Conservation (phyloP, 2,329 filamentous ascomycete species). For the Macrophomina pseudophaseolina region DNA sequence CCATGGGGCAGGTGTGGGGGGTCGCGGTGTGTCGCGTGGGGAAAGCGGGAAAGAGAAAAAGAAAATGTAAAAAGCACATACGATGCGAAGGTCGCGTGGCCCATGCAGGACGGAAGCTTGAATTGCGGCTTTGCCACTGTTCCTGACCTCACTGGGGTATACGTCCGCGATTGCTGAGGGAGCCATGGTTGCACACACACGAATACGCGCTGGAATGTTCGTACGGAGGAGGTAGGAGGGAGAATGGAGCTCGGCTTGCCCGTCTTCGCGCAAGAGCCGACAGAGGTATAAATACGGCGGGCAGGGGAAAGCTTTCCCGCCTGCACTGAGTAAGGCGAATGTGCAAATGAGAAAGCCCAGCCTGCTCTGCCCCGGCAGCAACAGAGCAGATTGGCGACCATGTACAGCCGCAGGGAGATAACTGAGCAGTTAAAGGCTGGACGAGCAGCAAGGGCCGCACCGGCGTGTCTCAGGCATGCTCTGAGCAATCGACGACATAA, state of each 20-base stretch:
- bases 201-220: not conserved
- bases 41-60: constrained; percentile 33
- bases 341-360: not conserved
- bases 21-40: not conserved
- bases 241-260: not conserved
- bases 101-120: constrained; percentile 50
- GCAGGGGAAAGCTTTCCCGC: not conserved
- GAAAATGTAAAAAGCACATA: constrained; percentile 37
- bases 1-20: constrained; percentile 16
- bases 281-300: constrained; percentile 11
- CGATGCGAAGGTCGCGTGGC: constrained; percentile 49
- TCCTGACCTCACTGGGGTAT: constrained; percentile 45
- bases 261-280: not conserved
- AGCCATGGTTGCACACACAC: constrained; percentile 37
- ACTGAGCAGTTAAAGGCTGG: not conserved
- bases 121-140: constrained; percentile 44
- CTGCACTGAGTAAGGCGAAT: not conserved
- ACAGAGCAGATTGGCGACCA: not conserved
- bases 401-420: constrained; percentile 3
- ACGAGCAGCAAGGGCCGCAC: constrained; percentile 1
- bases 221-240: not conserved
- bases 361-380: not conserved
- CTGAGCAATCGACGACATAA: not conserved
- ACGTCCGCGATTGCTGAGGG: constrained; percentile 47
- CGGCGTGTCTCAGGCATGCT: not conserved